Evolutionary conservation across 345 rosid species (phyloP), one percentile per base, ranked within the genome.

Genomic region (Raphanus raphanistrum): DNA sequence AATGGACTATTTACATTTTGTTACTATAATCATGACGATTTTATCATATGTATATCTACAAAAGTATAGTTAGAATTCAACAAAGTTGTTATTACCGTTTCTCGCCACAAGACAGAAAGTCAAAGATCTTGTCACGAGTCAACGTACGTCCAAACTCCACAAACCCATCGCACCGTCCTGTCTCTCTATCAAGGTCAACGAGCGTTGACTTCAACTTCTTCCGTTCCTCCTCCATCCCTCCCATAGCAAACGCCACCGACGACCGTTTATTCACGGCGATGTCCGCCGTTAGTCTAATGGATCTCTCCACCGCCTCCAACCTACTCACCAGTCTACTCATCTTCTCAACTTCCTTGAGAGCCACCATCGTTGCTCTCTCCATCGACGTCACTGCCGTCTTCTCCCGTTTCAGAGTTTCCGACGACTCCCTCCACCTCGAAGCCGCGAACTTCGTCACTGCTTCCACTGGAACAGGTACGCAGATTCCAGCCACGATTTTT

Each of bases 331-430:
- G 72, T 26, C 33, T 29, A 41, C 31, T 38, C 5, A 75, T 66
- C 9, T 66, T 66, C 21, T 65, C 59, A 2, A 66, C 11, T 28
- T 75, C 72, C 12, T 38, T 75, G 8, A 75, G 59, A 65, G 72
- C 72, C 1, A 75, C 41, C 58, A 15, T 36, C 2, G 72, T 27
- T 43, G 26, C 79, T 31, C 79, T 58, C n/a, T 75, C 79, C 79
- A 75, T 75, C 2, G 73, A 59, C 21, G 35, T 75, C 66, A 75
- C 48, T 0, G 68, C 79, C 0, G 73, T 68, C 11, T 43, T 76
- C 4, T 76, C 50, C n/a, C 79, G 68, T 60, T 76, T 76, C 26
- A 76, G 7, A 4, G 27, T 2, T 17, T 59, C 62, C 0, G 68
- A 68, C 1, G 61, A 31, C 9, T 76, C 69, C 7, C 4, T 58